Base-by-base conservation (phyloP, 2,329 filamentous ascomycete species). In the Metarhizium album region DNA sequence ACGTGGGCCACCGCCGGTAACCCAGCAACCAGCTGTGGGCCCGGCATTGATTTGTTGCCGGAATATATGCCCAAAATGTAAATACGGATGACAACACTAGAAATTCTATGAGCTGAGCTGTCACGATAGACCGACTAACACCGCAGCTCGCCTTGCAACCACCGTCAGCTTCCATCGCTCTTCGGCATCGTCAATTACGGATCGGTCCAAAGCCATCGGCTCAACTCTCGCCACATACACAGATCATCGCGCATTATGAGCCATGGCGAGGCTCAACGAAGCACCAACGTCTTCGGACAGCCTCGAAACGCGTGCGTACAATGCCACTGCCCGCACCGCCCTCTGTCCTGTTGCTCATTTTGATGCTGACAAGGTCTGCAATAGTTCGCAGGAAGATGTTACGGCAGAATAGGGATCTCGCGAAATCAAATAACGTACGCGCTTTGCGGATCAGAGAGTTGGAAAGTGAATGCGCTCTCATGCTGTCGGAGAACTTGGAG, bases 191-290 rank as follows among this genome's bases (percentile, higher is more conserved):
- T 6, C 31, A 22, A 43, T 20, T n/a, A 13, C 20, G 11, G 23
- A 23, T 14, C 13, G 16, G 23, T 16, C n/a, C n/a, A 38, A 29
- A 16, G 4, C 27, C 29, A 42, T 14, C 24, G 8, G 22, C 40
- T 22, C 9, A 14, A 23, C 24, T 38, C 40, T 48, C 22, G 40
- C 6, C 20, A 43, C 14, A 14, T 13, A 5, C 8, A 38, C 29
- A 18, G 42, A 46, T 31, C 14, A 69, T 42, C 50, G 46, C 51
- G 50, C 60, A 65, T 58, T 61, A 65, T 67, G 73, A 72, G 65
- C 68, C 61, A 91, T 91, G 87, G 87, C 87, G 70, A 80, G 86
- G 71, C 76, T 91, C 59, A 90, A 90, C 71, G 86, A 90, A 74
- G 78, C 79, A 63, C 76, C 81, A 56, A 71, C 76, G 70, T 78